A percentile compares a stretch with the other conserved stretches of the same genome.
phyloP scores from a whole-genome alignment of 352 stramenopile species.

The Pythium guiyangense region DNA sequence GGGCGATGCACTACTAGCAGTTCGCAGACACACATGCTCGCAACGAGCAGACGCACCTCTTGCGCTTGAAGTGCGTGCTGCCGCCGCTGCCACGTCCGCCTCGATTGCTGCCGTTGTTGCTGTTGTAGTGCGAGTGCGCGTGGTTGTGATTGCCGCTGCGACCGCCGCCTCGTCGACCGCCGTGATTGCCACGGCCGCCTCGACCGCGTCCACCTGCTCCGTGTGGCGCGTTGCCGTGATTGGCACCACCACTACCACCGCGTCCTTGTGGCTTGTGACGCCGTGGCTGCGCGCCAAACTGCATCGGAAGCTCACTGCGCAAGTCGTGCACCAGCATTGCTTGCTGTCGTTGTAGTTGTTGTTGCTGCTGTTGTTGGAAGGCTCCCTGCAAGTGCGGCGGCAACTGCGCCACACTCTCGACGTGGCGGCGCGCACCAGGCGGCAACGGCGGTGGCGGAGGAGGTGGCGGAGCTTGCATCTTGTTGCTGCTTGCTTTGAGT shows the following conservation, averaged over 20 bases:
- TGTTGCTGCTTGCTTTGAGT: background rate
- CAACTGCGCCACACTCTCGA: slow-evolving; percentile 14
- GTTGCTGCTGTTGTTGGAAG: slow-evolving; percentile 30
- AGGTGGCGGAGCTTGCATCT: slow-evolving; percentile 8
- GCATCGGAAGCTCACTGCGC: slow-evolving; percentile 12
- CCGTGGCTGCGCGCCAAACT: slow-evolving; percentile 26
- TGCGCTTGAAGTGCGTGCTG: slow-evolving; percentile 35
- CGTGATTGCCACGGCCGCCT: slow-evolving; percentile 15
- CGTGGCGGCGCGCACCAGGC: slow-evolving; percentile 12
- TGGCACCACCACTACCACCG: slow-evolving; percentile 4
- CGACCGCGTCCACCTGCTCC: slow-evolving; percentile 11
- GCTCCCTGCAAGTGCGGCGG: slow-evolving; percentile 46
- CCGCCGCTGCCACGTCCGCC: slow-evolving; percentile 1
- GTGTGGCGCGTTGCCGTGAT: slow-evolving; percentile 6
- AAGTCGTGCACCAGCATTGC: background rate
- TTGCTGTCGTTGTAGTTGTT: too few species aligned
- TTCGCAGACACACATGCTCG: background rate
- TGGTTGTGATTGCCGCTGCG: slow-evolving; percentile 11
- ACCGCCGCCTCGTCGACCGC: slow-evolving; percentile 5
- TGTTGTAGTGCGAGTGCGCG: too few species aligned
- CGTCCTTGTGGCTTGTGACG: slow-evolving; percentile 19
- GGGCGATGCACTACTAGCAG: background rate
- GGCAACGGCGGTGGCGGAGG: slow-evolving; percentile 15
- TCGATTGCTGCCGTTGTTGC: too few species aligned
- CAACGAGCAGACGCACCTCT: slow-evolving; percentile 27